Conservation (phyloP, 2,329 filamentous ascomycete genomes). For the Lasiodiplodia hormozganensis region DNA sequence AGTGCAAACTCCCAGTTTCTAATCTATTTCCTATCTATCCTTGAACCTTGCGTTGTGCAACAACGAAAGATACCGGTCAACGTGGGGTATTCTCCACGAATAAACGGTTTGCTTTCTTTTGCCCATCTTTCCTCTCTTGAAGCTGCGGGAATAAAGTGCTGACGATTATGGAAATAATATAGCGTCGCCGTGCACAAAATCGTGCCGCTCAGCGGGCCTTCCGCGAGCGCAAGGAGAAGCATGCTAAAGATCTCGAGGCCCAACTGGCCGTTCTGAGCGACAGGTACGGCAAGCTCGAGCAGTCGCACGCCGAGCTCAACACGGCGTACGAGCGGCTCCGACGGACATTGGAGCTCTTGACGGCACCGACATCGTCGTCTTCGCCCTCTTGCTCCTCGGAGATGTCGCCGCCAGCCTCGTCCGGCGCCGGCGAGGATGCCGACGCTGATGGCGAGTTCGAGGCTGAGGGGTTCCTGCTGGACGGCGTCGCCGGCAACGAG, state of each 20-base stretch:
- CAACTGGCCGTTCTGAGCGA: slow-evolving; percentile 62
- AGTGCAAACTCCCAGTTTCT: slow-evolving; percentile 29
- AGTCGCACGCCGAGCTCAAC: slow-evolving; percentile 57
- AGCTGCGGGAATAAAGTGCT: neutral
- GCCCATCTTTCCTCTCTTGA: neutral
- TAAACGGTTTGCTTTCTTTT: neutral
- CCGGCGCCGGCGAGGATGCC: neutral
- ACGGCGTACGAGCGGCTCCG: slow-evolving; percentile 49
- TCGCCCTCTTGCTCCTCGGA: neutral
- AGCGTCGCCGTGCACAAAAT: slow-evolving; percentile 67
- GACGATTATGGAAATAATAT: neutral
- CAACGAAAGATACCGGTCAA: neutral
- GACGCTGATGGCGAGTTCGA: neutral
- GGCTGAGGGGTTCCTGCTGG: neutral
- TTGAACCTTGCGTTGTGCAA: neutral
- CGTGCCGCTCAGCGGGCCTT: slow-evolving; percentile 68
- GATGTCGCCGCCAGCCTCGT: neutral
- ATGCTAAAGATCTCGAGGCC: slow-evolving; percentile 68
- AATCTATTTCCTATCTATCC: neutral
- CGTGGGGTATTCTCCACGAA: neutral
- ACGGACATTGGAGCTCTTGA: slow-evolving; percentile 22
- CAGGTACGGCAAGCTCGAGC: slow-evolving; percentile 62
- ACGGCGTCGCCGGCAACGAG: neutral
- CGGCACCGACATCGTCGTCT: neutral
- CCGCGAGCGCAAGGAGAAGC: slow-evolving; percentile 68